Conservation (phyloP, 768 basidiomycete genomes). For the Termitomyces sp. region DNA sequence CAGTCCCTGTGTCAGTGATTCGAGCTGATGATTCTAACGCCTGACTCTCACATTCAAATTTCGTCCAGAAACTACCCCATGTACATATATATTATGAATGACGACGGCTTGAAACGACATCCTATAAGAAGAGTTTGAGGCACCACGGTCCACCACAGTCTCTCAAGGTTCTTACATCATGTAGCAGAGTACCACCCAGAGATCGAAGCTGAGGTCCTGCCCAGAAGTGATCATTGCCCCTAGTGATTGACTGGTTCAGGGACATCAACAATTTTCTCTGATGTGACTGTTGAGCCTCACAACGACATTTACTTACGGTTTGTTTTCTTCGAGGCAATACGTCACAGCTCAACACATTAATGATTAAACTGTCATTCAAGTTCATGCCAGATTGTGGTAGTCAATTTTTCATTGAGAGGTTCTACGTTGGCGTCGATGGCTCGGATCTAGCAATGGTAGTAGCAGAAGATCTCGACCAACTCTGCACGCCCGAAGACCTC, state of each 20-base stretch:
- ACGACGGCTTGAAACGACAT: too few relatives aligned
- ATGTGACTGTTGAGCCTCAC: slow-evolving; percentile 39
- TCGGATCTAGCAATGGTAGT: slow-evolving; percentile 6
- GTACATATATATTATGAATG: too few relatives aligned
- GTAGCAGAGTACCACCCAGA: too few relatives aligned
- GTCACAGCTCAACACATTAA: slow-evolving; percentile 75
- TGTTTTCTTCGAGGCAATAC: slow-evolving; percentile 53
- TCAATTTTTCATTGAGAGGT: slow-evolving; percentile 63
- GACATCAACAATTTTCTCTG: slow-evolving; percentile 78
- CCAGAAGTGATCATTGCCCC: slow-evolving; percentile 68
- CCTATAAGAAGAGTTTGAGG: too few relatives aligned
- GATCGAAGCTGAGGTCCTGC: too few relatives aligned
- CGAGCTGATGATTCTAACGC: too few relatives aligned
- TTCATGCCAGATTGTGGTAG: slow-evolving; percentile 39
- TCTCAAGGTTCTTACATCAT: too few relatives aligned
- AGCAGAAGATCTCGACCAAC: slow-evolving; percentile 31
- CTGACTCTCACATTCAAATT: too few relatives aligned
- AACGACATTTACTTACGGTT: background rate
- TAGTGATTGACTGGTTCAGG: slow-evolving; percentile 84
- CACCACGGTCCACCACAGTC: too few relatives aligned
- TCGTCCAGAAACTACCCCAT: too few relatives aligned
- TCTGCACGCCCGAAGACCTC: slow-evolving; percentile 50
- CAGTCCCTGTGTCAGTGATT: slow-evolving; percentile 24
- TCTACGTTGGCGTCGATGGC: slow-evolving; percentile 25
- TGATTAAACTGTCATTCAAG: too few relatives aligned